Evolutionary conservation across 148 eudicot species (phyloP), one percentile per base, ranked within the genome.

Genomic region (Persicaria maculosa): DNA sequence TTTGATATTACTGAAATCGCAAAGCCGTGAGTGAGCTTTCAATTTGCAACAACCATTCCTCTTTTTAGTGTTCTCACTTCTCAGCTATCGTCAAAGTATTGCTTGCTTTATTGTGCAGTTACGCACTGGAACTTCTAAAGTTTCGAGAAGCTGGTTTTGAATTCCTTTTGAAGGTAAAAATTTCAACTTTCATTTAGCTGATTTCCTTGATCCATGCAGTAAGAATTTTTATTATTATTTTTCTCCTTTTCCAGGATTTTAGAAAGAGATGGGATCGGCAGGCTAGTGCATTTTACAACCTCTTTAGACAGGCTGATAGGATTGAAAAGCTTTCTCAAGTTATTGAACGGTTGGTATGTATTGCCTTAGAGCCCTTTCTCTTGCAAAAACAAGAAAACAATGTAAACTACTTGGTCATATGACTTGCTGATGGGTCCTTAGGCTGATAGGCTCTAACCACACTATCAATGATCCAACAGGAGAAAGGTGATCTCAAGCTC

Each of bases 1-100:
- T 95, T 95, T 84, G 98, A 95, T 84, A 95, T 95, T 74, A 92
- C 97, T 72, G 98, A 95, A 81, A 95, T 95, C 53, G 97, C 98
- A 50, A 92, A 84, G 85, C 98, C 98, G 98, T 94, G 81, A 92
- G 98, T 84, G 17, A 70, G 4, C 25, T 70, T 71, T 45, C 71
- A 7, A 50, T 9, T 58, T 25, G 9, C 71, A 22, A 47, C 75
- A 73, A 31, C 43, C 19, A 3, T 59, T 50, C 19, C 15, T 46
- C 14, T 5, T 45, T 71, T 65, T 31, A 31, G 68, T 40, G 44
- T 62, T 44, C 50, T 31, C 19, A 47, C 40, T 12, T 5, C 44
- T 45, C 44, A 20, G 64, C 43, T 25, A 46, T 44, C 22, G 17
- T 74, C n/a, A 1, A 74, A 68, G 50, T 84, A 40, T 52, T 43